Evolutionary conservation across 129 eudicot species (phyloP).

Genomic region (Helichrysum umbraculigerum): DNA sequence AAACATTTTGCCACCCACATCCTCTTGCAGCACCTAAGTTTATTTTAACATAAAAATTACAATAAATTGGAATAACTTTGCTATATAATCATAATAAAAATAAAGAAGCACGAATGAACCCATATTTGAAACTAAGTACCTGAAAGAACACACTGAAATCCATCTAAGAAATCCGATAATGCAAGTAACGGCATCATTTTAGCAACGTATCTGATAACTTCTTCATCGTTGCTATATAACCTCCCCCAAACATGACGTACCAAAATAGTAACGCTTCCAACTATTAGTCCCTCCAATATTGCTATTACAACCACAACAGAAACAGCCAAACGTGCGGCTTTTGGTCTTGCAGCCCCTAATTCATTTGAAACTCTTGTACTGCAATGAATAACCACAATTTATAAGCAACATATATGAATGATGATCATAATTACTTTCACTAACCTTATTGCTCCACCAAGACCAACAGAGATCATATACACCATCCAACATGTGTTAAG

Average conservation of each 20-base stretch:
- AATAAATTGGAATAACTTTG: neutral
- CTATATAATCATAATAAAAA: neutral
- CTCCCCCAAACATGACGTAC: conserved; percentile 73
- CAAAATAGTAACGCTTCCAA: conserved; percentile 50
- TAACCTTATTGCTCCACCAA: conserved; percentile 81
- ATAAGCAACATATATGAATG: neutral
- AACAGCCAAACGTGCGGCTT: conserved; percentile 57
- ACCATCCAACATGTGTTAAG: conserved; percentile 89
- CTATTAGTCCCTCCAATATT: conserved; percentile 46
- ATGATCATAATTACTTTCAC: conserved; percentile 8
- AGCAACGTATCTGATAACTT: conserved; percentile 56
- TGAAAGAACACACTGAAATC: conserved; percentile 71
- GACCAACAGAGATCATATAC: conserved; percentile 75
- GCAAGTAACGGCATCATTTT: conserved; percentile 65
- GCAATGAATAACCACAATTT: conserved; percentile 20
- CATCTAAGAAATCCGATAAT: conserved; percentile 64
- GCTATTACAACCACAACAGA: conserved; percentile 51
- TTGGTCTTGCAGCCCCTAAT: conserved; percentile 61
- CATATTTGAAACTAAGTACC: conserved; percentile 28
- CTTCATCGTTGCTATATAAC: conserved; percentile 65
- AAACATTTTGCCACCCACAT: conserved; percentile 75
- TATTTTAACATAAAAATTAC: neutral
- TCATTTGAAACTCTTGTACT: conserved; percentile 84
- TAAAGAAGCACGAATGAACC: neutral
- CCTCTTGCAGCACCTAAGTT: conserved; percentile 79